Evolutionary conservation across 2,329 filamentous ascomycete species (phyloP).

Genomic region (Neoarthrinium moseri): DNA sequence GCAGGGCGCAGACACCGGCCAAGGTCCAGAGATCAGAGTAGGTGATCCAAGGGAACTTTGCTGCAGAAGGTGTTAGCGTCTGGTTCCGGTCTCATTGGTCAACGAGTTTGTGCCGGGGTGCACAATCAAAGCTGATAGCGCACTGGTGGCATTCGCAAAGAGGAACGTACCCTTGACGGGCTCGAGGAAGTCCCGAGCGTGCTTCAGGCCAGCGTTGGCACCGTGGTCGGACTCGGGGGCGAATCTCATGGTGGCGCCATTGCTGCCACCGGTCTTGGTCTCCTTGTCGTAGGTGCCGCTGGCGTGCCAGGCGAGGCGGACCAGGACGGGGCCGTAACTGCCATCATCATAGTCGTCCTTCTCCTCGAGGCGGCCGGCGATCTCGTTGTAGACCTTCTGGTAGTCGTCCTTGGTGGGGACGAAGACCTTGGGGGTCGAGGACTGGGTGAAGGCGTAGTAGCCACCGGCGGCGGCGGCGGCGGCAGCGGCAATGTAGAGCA

Average conservation of each 20-base stretch:
- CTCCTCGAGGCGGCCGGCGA: conserved; percentile 78
- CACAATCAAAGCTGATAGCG: not conserved
- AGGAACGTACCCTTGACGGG: conserved; percentile 73
- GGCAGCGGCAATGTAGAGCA: conserved; percentile 58
- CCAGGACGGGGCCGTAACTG: conserved; percentile 87
- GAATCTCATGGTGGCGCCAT: conserved; percentile 97
- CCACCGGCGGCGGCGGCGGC: conserved; percentile 62
- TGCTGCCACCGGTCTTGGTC: conserved; percentile 87
- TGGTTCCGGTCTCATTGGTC: too few relatives aligned
- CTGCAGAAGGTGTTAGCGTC: conserved; percentile 31
- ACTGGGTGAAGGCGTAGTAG: conserved; percentile 57
- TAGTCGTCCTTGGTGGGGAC: conserved; percentile 82
- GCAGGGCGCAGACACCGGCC: conserved; percentile 77
- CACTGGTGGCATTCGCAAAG: not conserved
- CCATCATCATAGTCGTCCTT: conserved; percentile 96
- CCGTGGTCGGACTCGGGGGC: conserved; percentile 85
- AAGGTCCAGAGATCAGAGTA: conserved; percentile 98
- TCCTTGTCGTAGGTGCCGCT: conserved; percentile 89
- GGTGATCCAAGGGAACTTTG: conserved; percentile 89
- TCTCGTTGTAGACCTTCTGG: conserved; percentile 89
- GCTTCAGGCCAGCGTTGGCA: conserved; percentile 86
- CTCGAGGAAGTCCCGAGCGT: conserved; percentile 89
- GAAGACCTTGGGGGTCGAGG: conserved; percentile 57
- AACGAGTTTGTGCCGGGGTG: not conserved
- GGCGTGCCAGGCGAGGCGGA: conserved; percentile 91